Base-by-base conservation (phyloP, 2,329 filamentous ascomycete species). In the Drechslera avenae region DNA sequence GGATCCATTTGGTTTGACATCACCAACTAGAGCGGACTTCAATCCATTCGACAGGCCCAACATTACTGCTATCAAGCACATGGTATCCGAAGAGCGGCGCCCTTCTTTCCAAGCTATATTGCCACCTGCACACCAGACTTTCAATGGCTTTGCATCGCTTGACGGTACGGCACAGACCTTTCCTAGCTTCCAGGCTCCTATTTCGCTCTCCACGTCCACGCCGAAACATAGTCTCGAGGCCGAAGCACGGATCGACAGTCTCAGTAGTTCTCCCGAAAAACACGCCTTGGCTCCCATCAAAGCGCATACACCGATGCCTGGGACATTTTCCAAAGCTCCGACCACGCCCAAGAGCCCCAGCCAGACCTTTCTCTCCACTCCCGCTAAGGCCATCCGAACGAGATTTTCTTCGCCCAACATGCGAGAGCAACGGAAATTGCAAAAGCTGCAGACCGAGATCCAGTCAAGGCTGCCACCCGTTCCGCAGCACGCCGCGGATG, bases 21-120 rank as follows among this genome's bases (percentile, higher is more conserved):
- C 73, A 33, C 73, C 73, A 13, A 76, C 71, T 8, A 66, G 71
- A 32, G 75, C 74, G 19, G 76, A 78, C 14, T 79, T 77, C 50
- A 66, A 63, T 46, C 56, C 62, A 13, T 72, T 73, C 36, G 67
- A 64, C 9, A 46, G 52, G 12, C 45, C 54, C 4, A 60, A 44
- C 7, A 39, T 67, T 8, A 42, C 59, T 14, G 54, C 56, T 21
- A 52, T 60, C 12, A 56, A 58, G 14, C 48, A 58, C n/a, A 31
- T 39, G 19, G 60, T 64, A 39, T 37, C 46, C 3, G 68, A 72
- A 39, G 55, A 61, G 36, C 65, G 67, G 37, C 64, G 66, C 4
- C 70, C 66, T n/a, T 69, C 70, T 2, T 71, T 72, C 46, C 71
- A 73, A 43, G 69, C 69, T 16, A 72, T 73, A 21, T 46, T 70